Base-by-base conservation (phyloP, 805 yeast species). In the Lipomyces kockii region DNA sequence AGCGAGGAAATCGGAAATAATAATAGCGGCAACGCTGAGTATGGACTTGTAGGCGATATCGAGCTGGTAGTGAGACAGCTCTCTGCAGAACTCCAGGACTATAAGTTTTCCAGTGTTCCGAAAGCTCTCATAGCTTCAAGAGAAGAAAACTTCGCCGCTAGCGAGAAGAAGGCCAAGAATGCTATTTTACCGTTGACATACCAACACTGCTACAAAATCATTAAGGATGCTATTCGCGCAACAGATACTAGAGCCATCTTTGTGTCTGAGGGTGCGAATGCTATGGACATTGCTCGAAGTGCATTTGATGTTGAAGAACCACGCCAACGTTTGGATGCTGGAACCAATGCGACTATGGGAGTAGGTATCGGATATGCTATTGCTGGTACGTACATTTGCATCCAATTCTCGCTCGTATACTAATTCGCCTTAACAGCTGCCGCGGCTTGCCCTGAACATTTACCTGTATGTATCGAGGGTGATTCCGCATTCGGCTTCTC, bases 341-440 rank as follows among this genome's bases (percentile, higher is more conserved):
- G 92, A 3, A 88, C 92, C 0, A 87, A 86, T 77, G 91, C 91
- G 0, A 89, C 92, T 0, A 89, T 89, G 92, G 93, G 93, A 2
- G 80, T 88, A 39, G 93, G 92, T 0, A 65, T 88, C 20, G 91
- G 91, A 0, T 89, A 89, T 73, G 88, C 89, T 1, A 84, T 89
- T 68, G 87, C 90, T 0, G 84, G 68, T 64, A 46, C 6, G 64
- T 59, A 2, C 2, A 12, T 6, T 29, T 25, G 14, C 14, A 53
- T 14, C 20, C 9, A 12, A 3, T 7, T 29, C 7, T n/a, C 17
- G 5, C 11, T 12, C 5, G 12, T 11, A 12, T 37, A 12, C 22
- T 25, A 27, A 22, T 54, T 29, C 12, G 22, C 3, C 14, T 8
- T 39, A 2, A 2, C 17, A 61, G 70, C 72, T 17, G 70, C 72